Evolutionary conservation across 2,329 filamentous ascomycete species (phyloP), one percentile per base, ranked within the genome.

Genomic region (Dothistroma pini): DNA sequence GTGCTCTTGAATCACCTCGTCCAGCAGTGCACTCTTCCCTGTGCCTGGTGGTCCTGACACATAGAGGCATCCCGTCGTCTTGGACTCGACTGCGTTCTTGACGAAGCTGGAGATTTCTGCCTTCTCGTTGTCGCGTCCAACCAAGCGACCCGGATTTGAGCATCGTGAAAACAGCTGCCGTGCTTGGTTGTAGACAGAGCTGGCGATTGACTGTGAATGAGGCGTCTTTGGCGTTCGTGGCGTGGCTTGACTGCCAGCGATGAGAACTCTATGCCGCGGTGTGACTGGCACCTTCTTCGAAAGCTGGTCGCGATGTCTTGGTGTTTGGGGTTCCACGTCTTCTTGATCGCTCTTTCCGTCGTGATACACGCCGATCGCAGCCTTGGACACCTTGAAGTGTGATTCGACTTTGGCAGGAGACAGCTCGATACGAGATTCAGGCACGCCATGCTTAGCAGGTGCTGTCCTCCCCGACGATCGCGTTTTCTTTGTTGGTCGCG

Each of bases 1-100:
- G 54, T 88, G 77, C 49, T 86, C 80, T 53, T 85, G 79, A 53
- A 89, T 89, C 55, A 96, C 85, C 72, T 96, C 88, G 64, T 87
- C 87, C 63, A 97, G 86, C 81, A 97, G 89, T 32, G 95, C 95
- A 75, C 93, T 97, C 79, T 99, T 99, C 58, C 95, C 95, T 0
- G 95, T 99, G 11, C 95, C 95, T 1, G 95, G 95, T 4, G 95
- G 95, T 0, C 95, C 95, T 69, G 93, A 97, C 67, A 99, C 89
- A 73, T 99, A 99, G 56, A 96, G 83, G 72, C 93, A 97, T 57
- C 93, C 92, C 57, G 87, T 87, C 2, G 83, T 84, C 11, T 80
- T 80, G 19, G 84, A 75, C 9, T 83, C 79, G 5, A 87, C 78
- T 67, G 86, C 86, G 55, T 83, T 82, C 44, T 84, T 79, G 55